Evolutionary conservation across 257 asterid genomes (phyloP), one percentile per base, ranked within the genome.

Genomic region (Dorcoceras hygrometricum): DNA sequence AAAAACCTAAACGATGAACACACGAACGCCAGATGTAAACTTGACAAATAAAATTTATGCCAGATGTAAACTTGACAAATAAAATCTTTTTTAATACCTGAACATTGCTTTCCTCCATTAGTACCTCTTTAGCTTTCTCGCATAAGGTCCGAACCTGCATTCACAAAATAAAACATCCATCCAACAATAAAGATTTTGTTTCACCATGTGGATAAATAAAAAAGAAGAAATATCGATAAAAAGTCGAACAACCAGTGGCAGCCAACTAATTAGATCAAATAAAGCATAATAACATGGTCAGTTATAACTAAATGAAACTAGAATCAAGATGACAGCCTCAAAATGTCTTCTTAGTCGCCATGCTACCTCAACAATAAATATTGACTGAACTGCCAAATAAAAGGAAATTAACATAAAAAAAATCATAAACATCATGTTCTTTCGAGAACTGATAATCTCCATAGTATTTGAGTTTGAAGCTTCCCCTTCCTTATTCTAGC

Each of bases 61-160:
- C 51, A 11, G 51, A 5, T 36, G 12, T 55, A 31, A 63, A 61
- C 29, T 4, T 39, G 6, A 59, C n/a, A n/a, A n/a, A n/a, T n/a
- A n/a, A n/a, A 63, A 32, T 12, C 29, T 48, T 19, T 53, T 61
- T 62, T 16, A 74, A 75, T 83, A 91, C 98, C 98, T 92, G 98
- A 66, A 89, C 98, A 71, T 92, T 92, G 67, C 95, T 89, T 80
- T 92, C 98, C 63, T 81, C 82, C 88, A 84, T 89, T 57, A 92
- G 83, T 74, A 89, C 86, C 82, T 92, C 98, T 74, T 89, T 92
- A 2, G 98, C 98, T 83, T 92, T 92, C 76, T 88, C 98, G 67
- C 98, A 92, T 70, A 89, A 76, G 61, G 83, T 69, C 71, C 91
- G 81, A 29, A 92, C 98, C 98, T 92, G 66, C 74, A 80, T 74